A percentile compares a stretch with the other conserved stretches of the same genome.
phyloP scores from a whole-genome alignment of 352 stramenopile genomes.

The Globisporangium radiosum region DNA sequence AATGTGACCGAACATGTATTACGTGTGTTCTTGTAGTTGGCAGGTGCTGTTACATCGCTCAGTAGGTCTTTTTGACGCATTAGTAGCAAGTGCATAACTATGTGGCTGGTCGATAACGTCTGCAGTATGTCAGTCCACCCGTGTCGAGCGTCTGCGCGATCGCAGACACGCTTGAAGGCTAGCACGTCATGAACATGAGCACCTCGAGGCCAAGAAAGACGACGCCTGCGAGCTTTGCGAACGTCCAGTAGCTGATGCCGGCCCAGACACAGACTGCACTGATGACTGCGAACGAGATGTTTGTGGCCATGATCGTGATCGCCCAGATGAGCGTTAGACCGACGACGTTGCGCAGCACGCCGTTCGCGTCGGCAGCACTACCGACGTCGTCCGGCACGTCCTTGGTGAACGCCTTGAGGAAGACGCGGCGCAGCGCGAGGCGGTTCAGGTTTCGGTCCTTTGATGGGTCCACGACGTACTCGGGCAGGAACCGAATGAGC shows the following conservation, averaged over 20 bases:
- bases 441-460: slow-evolving; percentile 81
- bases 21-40: too few relatives aligned
- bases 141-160: too few relatives aligned
- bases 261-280: slow-evolving; percentile 31
- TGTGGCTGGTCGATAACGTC: too few relatives aligned
- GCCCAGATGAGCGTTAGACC: slow-evolving; percentile 64
- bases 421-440: slow-evolving; percentile 71
- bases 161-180: slow-evolving; percentile 7
- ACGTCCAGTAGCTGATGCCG: slow-evolving; percentile 60
- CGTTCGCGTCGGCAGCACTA: slow-evolving; percentile 37
- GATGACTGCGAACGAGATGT: slow-evolving; percentile 34
- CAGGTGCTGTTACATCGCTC: too few relatives aligned
- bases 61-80: too few relatives aligned
- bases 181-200: slow-evolving; percentile 81
- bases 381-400: slow-evolving; percentile 67
- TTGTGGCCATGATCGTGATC: slow-evolving; percentile 57
- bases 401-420: slow-evolving; percentile 62
- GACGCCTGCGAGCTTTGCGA: slow-evolving; percentile 45
- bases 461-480: slow-evolving; percentile 56
- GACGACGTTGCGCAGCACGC: slow-evolving; percentile 57
- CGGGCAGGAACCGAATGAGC: slow-evolving; percentile 65
- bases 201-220: slow-evolving; percentile 43
- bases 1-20: too few relatives aligned
- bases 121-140: too few relatives aligned
- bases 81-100: too few relatives aligned